phyloP scores from a whole-genome alignment of 2,329 filamentous ascomycete genomes.

The Leptoxyphium fumago region DNA sequence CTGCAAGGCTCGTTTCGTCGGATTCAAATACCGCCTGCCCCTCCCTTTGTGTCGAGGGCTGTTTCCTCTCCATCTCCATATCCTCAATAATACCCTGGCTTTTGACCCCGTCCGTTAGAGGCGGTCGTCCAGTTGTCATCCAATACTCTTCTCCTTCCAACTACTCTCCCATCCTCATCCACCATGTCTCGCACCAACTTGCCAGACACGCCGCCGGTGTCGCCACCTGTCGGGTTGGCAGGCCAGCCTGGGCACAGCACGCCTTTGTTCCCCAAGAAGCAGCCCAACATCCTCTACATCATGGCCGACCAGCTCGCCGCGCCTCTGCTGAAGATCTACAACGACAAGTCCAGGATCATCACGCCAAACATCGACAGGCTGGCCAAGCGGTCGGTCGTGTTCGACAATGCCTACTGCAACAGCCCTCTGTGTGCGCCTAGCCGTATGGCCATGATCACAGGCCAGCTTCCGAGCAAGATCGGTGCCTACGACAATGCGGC shows the following conservation, averaged over 20 bases:
- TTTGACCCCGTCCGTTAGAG: too few relatives aligned
- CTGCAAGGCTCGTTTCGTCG: too few relatives aligned
- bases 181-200: constrained; percentile 11
- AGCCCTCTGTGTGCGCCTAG: constrained; percentile 85
- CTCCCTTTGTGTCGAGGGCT: too few relatives aligned
- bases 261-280: constrained; percentile 26
- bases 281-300: constrained; percentile 74
- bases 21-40: too few relatives aligned
- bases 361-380: constrained; percentile 80
- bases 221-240: constrained; percentile 22
- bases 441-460: constrained; percentile 87
- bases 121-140: background rate
- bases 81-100: too few relatives aligned
- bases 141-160: background rate
- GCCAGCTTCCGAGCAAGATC: constrained; percentile 81
- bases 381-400: constrained; percentile 69
- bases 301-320: constrained; percentile 95
- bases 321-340: constrained; percentile 82
- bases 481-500: constrained; percentile 84
- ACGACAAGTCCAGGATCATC: constrained; percentile 75
- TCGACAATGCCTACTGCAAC: constrained; percentile 88
- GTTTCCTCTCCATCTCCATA: too few relatives aligned
- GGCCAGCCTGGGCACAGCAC: constrained; percentile 25
- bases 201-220: constrained; percentile 21
- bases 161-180: background rate